Evolutionary conservation across 1,139 yeast species (phyloP).

Genomic region (Chernovozyma aurita): DNA sequence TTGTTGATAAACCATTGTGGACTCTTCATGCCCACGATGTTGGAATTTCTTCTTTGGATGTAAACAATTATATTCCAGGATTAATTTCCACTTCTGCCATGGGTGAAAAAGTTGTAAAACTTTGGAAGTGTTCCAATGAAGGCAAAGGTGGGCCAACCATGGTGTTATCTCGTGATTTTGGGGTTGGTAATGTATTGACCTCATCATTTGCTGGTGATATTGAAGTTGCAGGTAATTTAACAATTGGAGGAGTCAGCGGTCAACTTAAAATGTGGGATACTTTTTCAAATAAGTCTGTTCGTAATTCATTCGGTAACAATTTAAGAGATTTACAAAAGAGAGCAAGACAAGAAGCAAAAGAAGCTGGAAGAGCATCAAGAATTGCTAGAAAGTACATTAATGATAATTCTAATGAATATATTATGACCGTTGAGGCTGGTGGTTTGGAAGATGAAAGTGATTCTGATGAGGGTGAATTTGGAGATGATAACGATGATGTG

Average conservation of each 20-base stretch:
- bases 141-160: conserved; percentile 66
- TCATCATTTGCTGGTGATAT: conserved; percentile 82
- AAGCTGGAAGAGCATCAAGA: conserved; percentile 60
- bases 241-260: conserved; percentile 84
- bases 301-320: conserved; percentile 61
- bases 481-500: conserved; percentile 15
- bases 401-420: conserved; percentile 46
- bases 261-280: conserved; percentile 91
- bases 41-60: conserved; percentile 79
- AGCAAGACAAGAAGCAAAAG: conserved; percentile 56
- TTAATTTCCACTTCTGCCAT: conserved; percentile 83
- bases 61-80: conserved; percentile 66
- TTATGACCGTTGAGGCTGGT: conserved; percentile 58
- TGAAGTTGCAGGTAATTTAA: conserved; percentile 80
- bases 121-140: conserved; percentile 70
- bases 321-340: conserved; percentile 47
- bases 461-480: conserved; percentile 43
- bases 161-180: conserved; percentile 90
- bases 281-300: conserved; percentile 74
- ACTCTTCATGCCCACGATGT: conserved; percentile 96
- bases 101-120: conserved; percentile 82
- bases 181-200: conserved; percentile 88
- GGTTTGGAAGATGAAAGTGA: conserved; percentile 57
- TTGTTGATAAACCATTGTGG: conserved; percentile 74
- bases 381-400: conserved; percentile 64